These are phyloP conservation scores for Candida glucosophila DNA, from an alignment of 1,139 yeast species.

Conservation along the genomic window DNA sequence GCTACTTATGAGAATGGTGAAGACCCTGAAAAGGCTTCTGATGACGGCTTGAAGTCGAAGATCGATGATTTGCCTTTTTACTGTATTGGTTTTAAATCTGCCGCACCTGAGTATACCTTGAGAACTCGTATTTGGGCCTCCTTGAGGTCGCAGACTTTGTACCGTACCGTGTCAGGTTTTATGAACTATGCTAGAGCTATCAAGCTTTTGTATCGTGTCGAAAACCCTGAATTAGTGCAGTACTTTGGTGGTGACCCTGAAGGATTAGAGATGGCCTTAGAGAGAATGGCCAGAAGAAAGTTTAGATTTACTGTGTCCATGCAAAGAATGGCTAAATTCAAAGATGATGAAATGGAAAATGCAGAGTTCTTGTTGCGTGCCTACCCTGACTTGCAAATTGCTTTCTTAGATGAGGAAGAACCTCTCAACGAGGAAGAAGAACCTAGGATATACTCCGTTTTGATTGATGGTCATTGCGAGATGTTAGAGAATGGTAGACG, in stretches of 20 bases:
- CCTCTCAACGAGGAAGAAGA: slow-evolving; percentile 92
- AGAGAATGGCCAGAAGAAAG: slow-evolving; percentile 98
- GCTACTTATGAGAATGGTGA: slow-evolving; percentile 75
- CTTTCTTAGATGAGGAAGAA: slow-evolving; percentile 92
- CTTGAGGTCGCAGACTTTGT: slow-evolving; percentile 92
- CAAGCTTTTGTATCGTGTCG: slow-evolving; percentile 94
- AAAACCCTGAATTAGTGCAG: slow-evolving; percentile 97
- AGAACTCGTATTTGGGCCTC: slow-evolving; percentile 99
- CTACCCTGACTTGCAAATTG: slow-evolving; percentile 96
- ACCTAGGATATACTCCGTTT: slow-evolving; percentile 92
- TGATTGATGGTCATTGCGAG: slow-evolving; percentile 98
- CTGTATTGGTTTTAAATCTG: slow-evolving; percentile 98
- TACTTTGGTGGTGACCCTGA: slow-evolving; percentile 98
- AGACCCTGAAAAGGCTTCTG: slow-evolving; percentile 50
- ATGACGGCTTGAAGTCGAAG: slow-evolving; percentile 74
- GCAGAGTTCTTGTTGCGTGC: slow-evolving; percentile 97
- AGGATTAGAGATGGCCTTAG: slow-evolving; percentile 88
- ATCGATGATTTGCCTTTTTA: slow-evolving; percentile 97
- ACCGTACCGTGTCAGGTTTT: slow-evolving; percentile 98
- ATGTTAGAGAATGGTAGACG: slow-evolving; percentile 96
- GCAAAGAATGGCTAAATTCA: slow-evolving; percentile 97
- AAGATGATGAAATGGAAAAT: slow-evolving; percentile 95
- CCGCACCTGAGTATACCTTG: slow-evolving; percentile 97
- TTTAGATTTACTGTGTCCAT: slow-evolving; percentile 94
- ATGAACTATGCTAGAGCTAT: slow-evolving; percentile 99